Evolutionary conservation across 768 basidiomycete species (phyloP).

Genomic region (Tricholoma sp.): DNA sequence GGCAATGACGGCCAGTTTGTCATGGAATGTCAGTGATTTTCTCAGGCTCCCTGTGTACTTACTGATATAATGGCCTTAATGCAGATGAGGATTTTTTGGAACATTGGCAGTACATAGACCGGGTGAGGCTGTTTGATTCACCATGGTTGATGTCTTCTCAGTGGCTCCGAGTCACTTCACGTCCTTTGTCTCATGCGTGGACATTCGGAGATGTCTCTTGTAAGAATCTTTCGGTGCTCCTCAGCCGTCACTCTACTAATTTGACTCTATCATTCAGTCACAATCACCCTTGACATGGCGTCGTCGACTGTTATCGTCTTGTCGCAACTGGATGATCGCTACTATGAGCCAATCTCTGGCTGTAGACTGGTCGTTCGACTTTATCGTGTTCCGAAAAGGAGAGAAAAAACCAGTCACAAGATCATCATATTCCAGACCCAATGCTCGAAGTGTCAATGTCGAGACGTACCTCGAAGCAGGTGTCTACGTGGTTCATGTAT

Average conservation of each 20-base stretch:
- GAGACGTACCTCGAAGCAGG: too few species aligned
- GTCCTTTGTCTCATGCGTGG: constrained; percentile 38
- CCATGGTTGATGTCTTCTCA: too few species aligned
- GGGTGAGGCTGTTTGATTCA: too few species aligned
- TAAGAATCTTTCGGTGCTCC: constrained; percentile 8
- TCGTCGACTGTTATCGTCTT: constrained; percentile 32
- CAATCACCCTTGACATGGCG: constrained; percentile 22
- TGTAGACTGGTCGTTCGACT: constrained; percentile 29
- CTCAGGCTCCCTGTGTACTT: not conserved
- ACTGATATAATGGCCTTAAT: not conserved
- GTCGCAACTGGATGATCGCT: constrained; percentile 31
- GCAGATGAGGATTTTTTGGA: constrained; percentile 33
- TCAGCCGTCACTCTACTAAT: not conserved
- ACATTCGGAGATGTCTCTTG: constrained; percentile 39
- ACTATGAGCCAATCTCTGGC: constrained; percentile 25
- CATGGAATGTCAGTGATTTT: constrained; percentile 39
- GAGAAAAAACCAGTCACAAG: constrained; percentile 17
- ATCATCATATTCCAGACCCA: constrained; percentile 13
- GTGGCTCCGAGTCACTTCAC: too few species aligned
- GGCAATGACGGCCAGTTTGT: constrained; percentile 49
- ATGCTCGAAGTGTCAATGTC: too few species aligned
- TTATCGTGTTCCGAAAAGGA: too few species aligned
- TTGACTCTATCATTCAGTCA: constrained; percentile 22
- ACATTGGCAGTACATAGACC: constrained; percentile 33
- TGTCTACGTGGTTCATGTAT: too few species aligned